Evolutionary conservation across 257 asterid genomes (phyloP).

Genomic region (Echium plantagineum): DNA sequence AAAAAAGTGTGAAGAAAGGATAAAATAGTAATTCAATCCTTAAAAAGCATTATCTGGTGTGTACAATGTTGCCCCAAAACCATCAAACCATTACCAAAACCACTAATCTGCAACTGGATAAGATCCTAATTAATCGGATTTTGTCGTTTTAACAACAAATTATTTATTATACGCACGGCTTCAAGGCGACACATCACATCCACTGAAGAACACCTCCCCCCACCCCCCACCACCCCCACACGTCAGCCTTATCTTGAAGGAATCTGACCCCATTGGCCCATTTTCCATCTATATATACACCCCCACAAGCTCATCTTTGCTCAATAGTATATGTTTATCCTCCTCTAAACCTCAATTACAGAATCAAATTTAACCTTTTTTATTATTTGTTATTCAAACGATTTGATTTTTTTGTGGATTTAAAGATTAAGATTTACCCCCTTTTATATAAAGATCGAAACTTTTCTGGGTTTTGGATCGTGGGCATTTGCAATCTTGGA

Average conservation of each 20-base stretch:
- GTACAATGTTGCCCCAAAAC: too few species aligned
- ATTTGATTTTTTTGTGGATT: background rate
- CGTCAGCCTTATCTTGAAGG: background rate
- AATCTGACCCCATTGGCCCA: background rate
- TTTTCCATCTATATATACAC: background rate
- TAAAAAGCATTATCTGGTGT: too few species aligned
- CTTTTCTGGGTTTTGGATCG: background rate
- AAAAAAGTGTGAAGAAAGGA: too few species aligned
- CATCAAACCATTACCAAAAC: too few species aligned
- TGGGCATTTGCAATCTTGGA: constrained; percentile 1
- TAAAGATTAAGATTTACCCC: background rate
- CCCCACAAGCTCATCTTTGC: background rate
- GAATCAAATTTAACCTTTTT: background rate
- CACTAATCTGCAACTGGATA: too few species aligned
- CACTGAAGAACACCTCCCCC: background rate
- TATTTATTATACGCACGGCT: too few species aligned
- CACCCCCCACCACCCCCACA: background rate
- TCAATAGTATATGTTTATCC: too few species aligned
- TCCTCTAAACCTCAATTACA: background rate
- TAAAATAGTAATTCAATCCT: too few species aligned
- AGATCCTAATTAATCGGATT: too few species aligned
- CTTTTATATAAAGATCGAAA: background rate
- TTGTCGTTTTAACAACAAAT: too few species aligned
- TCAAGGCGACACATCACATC: background rate
- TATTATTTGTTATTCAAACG: too few species aligned